Conservation (phyloP, 441 rosid species). For the Aleurites moluccanus region DNA sequence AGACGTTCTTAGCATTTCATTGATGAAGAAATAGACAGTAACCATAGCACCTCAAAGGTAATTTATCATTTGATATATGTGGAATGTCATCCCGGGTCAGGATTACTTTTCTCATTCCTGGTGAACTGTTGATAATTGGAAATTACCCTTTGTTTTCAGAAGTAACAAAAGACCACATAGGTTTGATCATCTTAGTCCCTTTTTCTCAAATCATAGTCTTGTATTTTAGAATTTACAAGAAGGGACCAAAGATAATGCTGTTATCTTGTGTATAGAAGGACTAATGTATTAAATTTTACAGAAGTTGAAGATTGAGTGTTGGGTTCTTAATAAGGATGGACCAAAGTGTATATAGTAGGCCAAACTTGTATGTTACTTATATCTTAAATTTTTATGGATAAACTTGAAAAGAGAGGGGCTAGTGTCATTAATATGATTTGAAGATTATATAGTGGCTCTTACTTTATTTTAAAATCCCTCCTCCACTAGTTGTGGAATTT, state of each 20-base stretch:
- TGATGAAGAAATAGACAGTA: conserved; percentile 64
- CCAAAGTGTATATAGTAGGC: too few species aligned
- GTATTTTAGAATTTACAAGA: too few species aligned
- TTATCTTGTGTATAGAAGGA: not conserved
- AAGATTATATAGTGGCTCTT: not conserved
- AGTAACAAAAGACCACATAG: not conserved
- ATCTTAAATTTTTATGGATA: not conserved
- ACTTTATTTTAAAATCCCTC: not conserved
- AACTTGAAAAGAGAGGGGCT: not conserved
- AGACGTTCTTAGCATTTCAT: conserved; percentile 63
- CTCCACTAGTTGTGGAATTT: not conserved
- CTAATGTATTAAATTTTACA: not conserved
- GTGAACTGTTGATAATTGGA: conserved; percentile 19
- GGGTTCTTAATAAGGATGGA: not conserved
- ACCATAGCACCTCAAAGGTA: conserved; percentile 58
- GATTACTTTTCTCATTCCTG: conserved; percentile 26
- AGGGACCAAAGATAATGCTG: too few species aligned
- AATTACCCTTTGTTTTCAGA: not conserved
- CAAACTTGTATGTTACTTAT: not conserved
- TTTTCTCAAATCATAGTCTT: not conserved
- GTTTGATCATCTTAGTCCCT: not conserved
- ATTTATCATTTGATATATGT: conserved; percentile 37
- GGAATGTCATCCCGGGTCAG: conserved; percentile 30
- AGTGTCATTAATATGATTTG: not conserved
- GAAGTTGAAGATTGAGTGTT: not conserved